Evolutionary conservation across 768 basidiomycete genomes (phyloP).

Genomic region (Mycena capillaripes): DNA sequence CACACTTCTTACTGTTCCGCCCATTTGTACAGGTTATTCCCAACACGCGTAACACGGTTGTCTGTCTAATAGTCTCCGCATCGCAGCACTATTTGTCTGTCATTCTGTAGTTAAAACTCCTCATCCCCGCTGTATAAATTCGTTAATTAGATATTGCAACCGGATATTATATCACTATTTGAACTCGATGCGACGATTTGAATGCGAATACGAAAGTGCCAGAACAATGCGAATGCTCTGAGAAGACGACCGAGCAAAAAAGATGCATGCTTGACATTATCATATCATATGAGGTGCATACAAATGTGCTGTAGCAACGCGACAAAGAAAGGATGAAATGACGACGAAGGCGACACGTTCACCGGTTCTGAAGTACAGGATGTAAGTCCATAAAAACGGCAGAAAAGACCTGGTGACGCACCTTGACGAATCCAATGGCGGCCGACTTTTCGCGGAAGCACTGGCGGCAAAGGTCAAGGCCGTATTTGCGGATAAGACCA

Average conservation of each 20-base stretch:
- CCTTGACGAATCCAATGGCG: constrained; percentile 96
- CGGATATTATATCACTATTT: constrained; percentile 42
- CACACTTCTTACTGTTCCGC: constrained; percentile 57
- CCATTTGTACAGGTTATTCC: constrained; percentile 75
- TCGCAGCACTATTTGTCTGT: constrained; percentile 76
- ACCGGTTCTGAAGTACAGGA: constrained; percentile 32
- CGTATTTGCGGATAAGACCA: constrained; percentile 98
- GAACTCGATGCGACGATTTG: background rate
- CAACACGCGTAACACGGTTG: constrained; percentile 65
- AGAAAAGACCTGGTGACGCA: constrained; percentile 48
- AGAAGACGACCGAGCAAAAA: background rate
- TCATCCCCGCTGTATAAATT: constrained; percentile 68
- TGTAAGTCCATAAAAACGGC: background rate
- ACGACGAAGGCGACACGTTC: constrained; percentile 7
- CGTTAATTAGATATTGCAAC: constrained; percentile 51
- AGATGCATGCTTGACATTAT: constrained; percentile 31
- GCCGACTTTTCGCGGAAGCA: constrained; percentile 98
- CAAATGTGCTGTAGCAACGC: constrained; percentile 31
- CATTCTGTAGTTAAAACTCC: constrained; percentile 78
- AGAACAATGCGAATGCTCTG: too few species aligned
- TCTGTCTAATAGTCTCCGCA: constrained; percentile 74
- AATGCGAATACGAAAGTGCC: too few species aligned
- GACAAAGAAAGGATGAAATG: constrained; percentile 10
- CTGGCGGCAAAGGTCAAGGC: constrained; percentile 97
- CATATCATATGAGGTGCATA: constrained; percentile 38